Base-by-base conservation (phyloP, 768 basidiomycete genomes). In the Boletellus sp. region DNA sequence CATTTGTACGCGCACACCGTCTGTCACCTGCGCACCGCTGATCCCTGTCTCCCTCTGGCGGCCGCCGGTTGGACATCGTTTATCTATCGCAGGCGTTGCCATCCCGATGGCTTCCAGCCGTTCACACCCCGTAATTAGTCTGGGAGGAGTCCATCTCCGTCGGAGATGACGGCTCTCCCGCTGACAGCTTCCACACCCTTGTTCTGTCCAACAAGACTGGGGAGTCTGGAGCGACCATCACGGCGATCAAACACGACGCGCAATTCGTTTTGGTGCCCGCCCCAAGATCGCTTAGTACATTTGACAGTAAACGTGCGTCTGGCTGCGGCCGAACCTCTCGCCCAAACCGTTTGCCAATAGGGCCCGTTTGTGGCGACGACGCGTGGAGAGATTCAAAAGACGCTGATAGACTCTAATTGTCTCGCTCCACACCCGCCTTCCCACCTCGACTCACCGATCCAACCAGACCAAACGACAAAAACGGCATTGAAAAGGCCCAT, bases 11-110 rank as follows among this genome's bases (percentile, higher is more conserved):
- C 19, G 33, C 36, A n/a, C 32, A 15, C 33, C 35, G 1, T 45
- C 45, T 10, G 19, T n/a, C 17, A 20, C 15, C 12, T 7, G 33
- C 22, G 24, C 28, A 24, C 8, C 20, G 24, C 51, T 56, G 13
- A 54, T n/a, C n/a, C n/a, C n/a, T n/a, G 8, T 16, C 4, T 3
- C 40, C 45, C 48, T 42, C 50, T 17, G n/a, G 37, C 22, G 90
- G 89, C 89, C 6, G 57, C 72, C n/a, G 86, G 85, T 16, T 98
- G 95, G 95, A 96, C 92, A 6, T 68, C 88, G 0, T 96, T 97
- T 63, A 71, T 87, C 23, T 95, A 94, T 66, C 76, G 90, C 90
- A 62, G 54, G 85, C 63, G 15, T 45, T 34, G 0, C 20, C 32
- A n/a, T 46, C 33, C 35, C 38, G 17, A 28, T 13, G 16, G 0